Evolutionary conservation across 352 stramenopile genomes (phyloP), one percentile per base, ranked within the genome.

Genomic region (Saprolegnia diclina): DNA sequence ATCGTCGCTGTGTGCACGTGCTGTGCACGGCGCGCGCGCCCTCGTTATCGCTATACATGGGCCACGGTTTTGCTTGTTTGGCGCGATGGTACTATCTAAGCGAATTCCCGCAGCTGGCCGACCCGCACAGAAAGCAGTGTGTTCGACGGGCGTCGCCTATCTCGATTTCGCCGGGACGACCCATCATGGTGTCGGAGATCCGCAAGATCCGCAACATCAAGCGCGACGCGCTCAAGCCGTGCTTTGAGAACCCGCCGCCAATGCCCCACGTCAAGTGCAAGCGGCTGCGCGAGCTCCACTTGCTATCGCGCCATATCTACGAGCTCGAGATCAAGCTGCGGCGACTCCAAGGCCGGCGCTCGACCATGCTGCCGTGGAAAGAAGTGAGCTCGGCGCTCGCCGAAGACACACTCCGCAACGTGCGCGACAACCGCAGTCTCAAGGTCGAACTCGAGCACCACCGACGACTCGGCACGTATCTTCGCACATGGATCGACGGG

Each of bases 231-330:
- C 52, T 59, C 52, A 59, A 59, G 52, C 52, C 52, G 19, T 59
- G 52, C 9, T 59, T 59, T 24, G 52, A 59, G 35, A 59, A 59
- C 35, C 52, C 52, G 16, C 52, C 52, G 24, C 24, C 52, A 9
- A 40, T 59, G 24, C 52, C 35, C 52, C 45, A 67, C 37, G 46
- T 67, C 62, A 67, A 67, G 50, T 56, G 32, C 11, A 67, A 67
- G 37, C 62, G 62, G 4, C 22, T 67, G 32, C 35, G 42, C 38
- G 62, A 67, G 50, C 45, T 67, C 6, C 16, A 67, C 13, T 59
- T 67, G 22, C 38, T 57, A 26, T 42, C 22, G 10, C 62, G 40
- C 35, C 62, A 67, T 32, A 67, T 67, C n/a, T 67, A 67, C 62
- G 62, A 67, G 0, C 50, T 67, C n/a, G 32, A 67, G 24, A 40